Evolutionary conservation across 169 alveolate species (phyloP).

Genomic region (Fabrea salina): DNA sequence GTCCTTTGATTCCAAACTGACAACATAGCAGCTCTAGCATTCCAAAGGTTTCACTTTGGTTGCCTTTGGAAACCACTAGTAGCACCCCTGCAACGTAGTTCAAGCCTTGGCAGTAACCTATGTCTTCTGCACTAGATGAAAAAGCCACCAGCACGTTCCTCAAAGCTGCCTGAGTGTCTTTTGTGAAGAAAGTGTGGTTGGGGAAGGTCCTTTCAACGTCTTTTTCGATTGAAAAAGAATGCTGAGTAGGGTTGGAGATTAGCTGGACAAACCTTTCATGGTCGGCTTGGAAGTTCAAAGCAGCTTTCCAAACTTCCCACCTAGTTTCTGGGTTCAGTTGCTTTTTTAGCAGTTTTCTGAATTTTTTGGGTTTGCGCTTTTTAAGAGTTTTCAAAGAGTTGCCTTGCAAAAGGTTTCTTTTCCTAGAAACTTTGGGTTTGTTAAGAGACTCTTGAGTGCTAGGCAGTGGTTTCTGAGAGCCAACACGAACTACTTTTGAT

Average conservation of each 20-base stretch:
- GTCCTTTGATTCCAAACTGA: background rate
- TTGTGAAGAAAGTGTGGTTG: background rate
- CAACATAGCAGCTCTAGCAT: background rate
- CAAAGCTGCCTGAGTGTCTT: background rate
- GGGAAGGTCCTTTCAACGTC: slow-evolving; percentile 27
- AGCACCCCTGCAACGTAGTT: slow-evolving; percentile 25
- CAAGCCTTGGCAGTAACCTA: slow-evolving; percentile 29
- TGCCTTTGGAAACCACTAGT: slow-evolving; percentile 10
- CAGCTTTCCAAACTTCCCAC: background rate
- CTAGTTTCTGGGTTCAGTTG: background rate
- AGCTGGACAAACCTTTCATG: too few species aligned
- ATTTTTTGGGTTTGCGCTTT: background rate
- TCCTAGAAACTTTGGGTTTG: too few species aligned
- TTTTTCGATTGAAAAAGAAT: slow-evolving; percentile 23
- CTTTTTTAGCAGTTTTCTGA: background rate
- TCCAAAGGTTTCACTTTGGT: background rate
- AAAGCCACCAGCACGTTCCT: background rate
- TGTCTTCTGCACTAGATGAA: background rate
- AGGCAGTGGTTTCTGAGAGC: too few species aligned
- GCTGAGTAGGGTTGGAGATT: too few species aligned
- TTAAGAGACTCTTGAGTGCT: too few species aligned
- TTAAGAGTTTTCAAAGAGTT: too few species aligned
- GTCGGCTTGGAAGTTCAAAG: too few species aligned
- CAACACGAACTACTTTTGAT: too few species aligned
- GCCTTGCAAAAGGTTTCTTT: too few species aligned